A percentile compares a stretch with the other conserved stretches of the same genome.
Conservation (phyloP, 495 filamentous ascomycete genomes). For the Annulohypoxylon moriforme region DNA sequence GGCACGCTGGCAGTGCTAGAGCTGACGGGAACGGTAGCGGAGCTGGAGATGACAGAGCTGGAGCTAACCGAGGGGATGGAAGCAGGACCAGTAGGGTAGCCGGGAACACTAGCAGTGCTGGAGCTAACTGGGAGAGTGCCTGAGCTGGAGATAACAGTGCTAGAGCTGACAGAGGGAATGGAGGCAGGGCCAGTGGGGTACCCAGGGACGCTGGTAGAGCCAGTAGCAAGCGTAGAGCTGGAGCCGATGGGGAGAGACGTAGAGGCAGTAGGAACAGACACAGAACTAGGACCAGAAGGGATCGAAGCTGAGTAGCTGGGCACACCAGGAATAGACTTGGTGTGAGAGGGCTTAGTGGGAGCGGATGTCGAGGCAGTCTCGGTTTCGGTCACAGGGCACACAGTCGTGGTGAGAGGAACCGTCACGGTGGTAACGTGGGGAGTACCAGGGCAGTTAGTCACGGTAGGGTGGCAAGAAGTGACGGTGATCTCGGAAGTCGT, state of each 20-base stretch:
- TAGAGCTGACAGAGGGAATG: background rate
- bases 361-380: background rate
- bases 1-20: background rate
- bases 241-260: slow-evolving; percentile 36
- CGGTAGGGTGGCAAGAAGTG: slow-evolving; percentile 65
- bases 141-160: background rate
- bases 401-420: slow-evolving; percentile 29
- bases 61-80: background rate
- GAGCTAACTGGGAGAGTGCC: background rate
- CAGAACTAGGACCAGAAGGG: slow-evolving; percentile 1
- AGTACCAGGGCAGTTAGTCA: slow-evolving; percentile 63
- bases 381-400: slow-evolving; percentile 27
- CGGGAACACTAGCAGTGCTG: background rate
- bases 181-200: slow-evolving; percentile 9
- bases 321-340: background rate
- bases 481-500: slow-evolving; percentile 57
- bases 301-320: slow-evolving; percentile 9
- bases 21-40: background rate
- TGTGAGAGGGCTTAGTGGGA: background rate
- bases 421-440: slow-evolving; percentile 26
- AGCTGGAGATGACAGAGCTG: slow-evolving; percentile 25
- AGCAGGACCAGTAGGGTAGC: background rate
- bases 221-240: slow-evolving; percentile 21
- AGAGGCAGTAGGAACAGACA: background rate
- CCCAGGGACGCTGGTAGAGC: slow-evolving; percentile 13